phyloP scores from a whole-genome alignment of 768 basidiomycete species.

The Lactarius sp. region DNA sequence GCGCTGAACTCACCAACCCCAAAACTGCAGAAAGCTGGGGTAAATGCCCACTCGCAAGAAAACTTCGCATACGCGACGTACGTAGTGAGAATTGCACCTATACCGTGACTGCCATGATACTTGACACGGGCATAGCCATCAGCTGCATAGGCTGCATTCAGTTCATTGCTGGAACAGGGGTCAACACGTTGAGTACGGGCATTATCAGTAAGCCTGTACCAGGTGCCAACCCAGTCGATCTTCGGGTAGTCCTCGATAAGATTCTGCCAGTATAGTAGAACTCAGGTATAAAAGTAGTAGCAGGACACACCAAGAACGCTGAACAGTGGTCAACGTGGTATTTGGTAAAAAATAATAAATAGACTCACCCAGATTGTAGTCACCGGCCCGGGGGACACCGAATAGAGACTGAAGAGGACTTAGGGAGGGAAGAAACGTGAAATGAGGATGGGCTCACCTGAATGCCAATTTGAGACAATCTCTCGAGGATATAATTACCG shows the following conservation, averaged over 20 bases:
- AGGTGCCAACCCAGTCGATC: constrained; percentile 86
- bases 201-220: constrained; percentile 38
- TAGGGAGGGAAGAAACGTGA: background rate
- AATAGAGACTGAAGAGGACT: constrained; percentile 57
- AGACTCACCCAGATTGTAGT: constrained; percentile 64
- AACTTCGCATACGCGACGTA: constrained; percentile 30
- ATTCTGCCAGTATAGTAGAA: constrained; percentile 45
- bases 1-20: constrained; percentile 94
- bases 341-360: background rate
- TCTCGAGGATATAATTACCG: constrained; percentile 55
- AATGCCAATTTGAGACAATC: constrained; percentile 61
- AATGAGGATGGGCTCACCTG: constrained; percentile 36
- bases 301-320: constrained; percentile 44
- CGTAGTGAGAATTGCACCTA: constrained; percentile 79
- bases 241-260: constrained; percentile 71
- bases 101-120: constrained; percentile 39
- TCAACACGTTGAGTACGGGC: background rate
- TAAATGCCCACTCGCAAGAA: background rate
- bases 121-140: constrained; percentile 93
- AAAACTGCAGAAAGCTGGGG: constrained; percentile 45
- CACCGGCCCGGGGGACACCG: constrained; percentile 84
- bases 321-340: background rate
- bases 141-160: constrained; percentile 87
- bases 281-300: background rate
- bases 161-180: constrained; percentile 56